Evolutionary conservation across 1,284 basidiomycete genomes (phyloP).

Genomic region (Ustilago hordei): DNA sequence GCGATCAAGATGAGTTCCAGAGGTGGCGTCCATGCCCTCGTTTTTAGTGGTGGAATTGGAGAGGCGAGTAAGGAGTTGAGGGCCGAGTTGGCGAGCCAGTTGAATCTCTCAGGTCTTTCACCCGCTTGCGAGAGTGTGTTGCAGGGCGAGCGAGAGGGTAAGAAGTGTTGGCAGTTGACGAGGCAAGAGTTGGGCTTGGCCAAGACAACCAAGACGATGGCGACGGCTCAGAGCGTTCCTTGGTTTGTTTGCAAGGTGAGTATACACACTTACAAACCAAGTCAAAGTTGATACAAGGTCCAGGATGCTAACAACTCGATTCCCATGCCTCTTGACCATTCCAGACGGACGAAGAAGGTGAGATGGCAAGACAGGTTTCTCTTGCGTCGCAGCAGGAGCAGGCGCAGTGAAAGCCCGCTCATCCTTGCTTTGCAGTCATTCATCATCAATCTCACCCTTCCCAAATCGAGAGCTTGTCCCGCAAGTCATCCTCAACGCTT

Average conservation of each 20-base stretch:
- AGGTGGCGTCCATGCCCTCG: conserved; percentile 33
- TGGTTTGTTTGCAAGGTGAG: conserved; percentile 44
- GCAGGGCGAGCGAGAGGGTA: background rate
- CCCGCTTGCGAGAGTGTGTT: background rate
- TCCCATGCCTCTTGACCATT: background rate
- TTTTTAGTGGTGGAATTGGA: conserved; percentile 45
- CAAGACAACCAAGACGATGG: background rate
- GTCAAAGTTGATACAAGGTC: background rate
- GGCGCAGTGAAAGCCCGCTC: background rate
- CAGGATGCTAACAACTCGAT: background rate
- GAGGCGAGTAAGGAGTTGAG: conserved; percentile 20
- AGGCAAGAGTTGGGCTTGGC: background rate
- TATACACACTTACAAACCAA: background rate
- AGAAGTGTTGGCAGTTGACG: conserved; percentile 7
- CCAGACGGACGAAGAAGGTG: conserved; percentile 20
- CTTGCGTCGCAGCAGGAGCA: background rate
- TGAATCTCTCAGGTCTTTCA: conserved; percentile 11
- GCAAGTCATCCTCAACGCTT: background rate
- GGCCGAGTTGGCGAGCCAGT: background rate
- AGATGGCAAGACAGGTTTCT: conserved; percentile 17
- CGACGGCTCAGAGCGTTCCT: conserved; percentile 10
- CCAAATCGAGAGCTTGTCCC: background rate
- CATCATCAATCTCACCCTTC: background rate
- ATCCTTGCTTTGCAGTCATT: background rate
- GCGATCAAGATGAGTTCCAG: conserved; percentile 28